Percentiles rank a stretch among this genome's conserved stretches.
Evolutionary conservation across 2,329 filamentous ascomycete genomes (phyloP).

Genomic region (Colletotrichum sublineola): DNA sequence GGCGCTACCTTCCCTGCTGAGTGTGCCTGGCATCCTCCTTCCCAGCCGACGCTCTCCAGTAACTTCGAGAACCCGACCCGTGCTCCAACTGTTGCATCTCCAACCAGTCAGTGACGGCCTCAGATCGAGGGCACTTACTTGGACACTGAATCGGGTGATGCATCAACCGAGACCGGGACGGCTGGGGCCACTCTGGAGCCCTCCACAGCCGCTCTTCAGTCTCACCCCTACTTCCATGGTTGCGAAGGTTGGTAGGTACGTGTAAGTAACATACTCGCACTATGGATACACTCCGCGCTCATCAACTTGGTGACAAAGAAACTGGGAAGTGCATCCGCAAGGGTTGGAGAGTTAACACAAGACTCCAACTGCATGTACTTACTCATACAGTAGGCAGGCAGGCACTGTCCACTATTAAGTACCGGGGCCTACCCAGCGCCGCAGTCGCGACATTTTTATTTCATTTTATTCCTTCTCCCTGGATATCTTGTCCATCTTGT

Average conservation of each 20-base stretch:
- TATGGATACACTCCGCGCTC: not conserved
- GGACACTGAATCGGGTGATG: constrained; percentile 34
- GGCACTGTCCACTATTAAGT: not conserved
- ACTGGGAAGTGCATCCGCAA: constrained; percentile 3
- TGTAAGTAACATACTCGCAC: no score
- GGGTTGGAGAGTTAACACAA: not conserved
- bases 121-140: constrained; percentile 22
- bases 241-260: no score
- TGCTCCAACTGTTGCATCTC: constrained; percentile 1
- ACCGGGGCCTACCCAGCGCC: constrained; percentile 22
- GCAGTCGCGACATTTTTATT: constrained; percentile 9
- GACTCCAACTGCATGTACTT: not conserved
- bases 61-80: constrained; percentile 11
- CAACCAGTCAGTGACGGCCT: constrained; percentile 6
- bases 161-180: constrained; percentile 17
- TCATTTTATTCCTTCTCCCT: no score
- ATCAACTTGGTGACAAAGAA: not conserved
- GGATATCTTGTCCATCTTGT: not conserved
- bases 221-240: not conserved
- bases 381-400: not conserved
- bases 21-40: not conserved
- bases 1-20: not conserved
- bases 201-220: constrained; percentile 6
- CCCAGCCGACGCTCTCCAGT: not conserved
- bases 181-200: constrained; percentile 16